Conservation (phyloP, 2,329 filamentous ascomycete species). For the Monilinia laxa region DNA sequence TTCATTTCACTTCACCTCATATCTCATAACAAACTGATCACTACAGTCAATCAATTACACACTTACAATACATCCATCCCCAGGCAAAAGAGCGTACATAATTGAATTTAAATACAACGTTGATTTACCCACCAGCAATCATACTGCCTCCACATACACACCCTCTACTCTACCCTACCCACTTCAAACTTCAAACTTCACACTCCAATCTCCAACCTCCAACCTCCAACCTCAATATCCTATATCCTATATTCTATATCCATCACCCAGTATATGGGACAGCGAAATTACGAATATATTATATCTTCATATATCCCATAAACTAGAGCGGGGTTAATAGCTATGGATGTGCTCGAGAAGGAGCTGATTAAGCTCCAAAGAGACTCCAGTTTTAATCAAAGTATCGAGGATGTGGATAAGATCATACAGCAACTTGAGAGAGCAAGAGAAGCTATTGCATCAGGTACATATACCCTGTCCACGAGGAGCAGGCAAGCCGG, state of each 20-base stretch:
- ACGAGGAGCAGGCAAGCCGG: constrained; percentile 1
- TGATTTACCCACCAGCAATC: too few species aligned
- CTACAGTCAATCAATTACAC: too few species aligned
- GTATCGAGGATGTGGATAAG: constrained; percentile 73
- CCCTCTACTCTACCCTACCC: too few species aligned
- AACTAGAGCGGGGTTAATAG: constrained; percentile 31
- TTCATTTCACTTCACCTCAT: too few species aligned
- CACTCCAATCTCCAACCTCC: too few species aligned
- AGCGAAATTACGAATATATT: background rate
- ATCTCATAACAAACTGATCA: too few species aligned
- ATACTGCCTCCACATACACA: too few species aligned
- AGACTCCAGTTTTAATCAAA: constrained; percentile 39
- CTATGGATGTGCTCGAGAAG: constrained; percentile 39
- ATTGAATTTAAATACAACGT: too few species aligned
- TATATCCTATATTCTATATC: too few species aligned
- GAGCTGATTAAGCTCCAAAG: constrained; percentile 39
- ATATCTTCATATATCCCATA: background rate
- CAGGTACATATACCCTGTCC: constrained; percentile 51
- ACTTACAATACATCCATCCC: too few species aligned
- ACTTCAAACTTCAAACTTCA: too few species aligned
- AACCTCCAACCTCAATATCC: too few species aligned
- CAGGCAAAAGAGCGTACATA: background rate
- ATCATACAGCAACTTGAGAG: constrained; percentile 75
- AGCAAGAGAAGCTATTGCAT: constrained; percentile 71
- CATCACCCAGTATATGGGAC: background rate